Conservation (phyloP, 371 early-diverging fungal genomes). For the Scutellospora calospora region DNA sequence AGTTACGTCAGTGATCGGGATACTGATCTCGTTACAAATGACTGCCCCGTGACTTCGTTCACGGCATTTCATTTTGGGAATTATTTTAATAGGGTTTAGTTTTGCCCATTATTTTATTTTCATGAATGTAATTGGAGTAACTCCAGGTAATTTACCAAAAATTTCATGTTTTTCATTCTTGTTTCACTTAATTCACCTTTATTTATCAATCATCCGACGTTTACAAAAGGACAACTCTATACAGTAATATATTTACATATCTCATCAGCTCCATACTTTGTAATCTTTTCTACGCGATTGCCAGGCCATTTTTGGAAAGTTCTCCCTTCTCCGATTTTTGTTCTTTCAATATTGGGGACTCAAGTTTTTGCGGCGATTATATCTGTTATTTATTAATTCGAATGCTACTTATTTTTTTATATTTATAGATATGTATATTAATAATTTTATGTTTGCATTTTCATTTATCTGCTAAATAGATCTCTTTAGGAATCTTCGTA, state of each 20-base stretch:
- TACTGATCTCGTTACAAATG: too few relatives aligned
- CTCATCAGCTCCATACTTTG: slow-evolving; percentile 92
- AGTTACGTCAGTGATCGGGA: too few relatives aligned
- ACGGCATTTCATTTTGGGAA: slow-evolving; percentile 60
- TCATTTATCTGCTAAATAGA: slow-evolving; percentile 14
- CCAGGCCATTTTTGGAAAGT: slow-evolving; percentile 87
- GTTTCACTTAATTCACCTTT: too few relatives aligned
- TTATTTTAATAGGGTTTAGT: slow-evolving; percentile 69
- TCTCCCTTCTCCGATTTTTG: slow-evolving; percentile 84
- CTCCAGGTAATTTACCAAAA: not conserved
- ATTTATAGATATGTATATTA: too few relatives aligned
- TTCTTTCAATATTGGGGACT: slow-evolving; percentile 84
- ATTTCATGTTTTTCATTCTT: too few relatives aligned
- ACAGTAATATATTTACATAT: slow-evolving; percentile 89
- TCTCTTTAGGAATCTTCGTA: slow-evolving; percentile 72
- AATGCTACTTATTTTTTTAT: too few relatives aligned
- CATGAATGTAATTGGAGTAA: slow-evolving; percentile 53
- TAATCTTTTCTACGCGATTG: slow-evolving; percentile 93
- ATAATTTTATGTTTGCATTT: slow-evolving; percentile 62
- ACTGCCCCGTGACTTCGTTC: too few relatives aligned
- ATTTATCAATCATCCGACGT: not conserved
- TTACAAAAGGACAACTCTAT: slow-evolving; percentile 50
- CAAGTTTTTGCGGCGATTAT: slow-evolving; percentile 92
- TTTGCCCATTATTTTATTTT: slow-evolving; percentile 80
- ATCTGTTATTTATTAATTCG: slow-evolving; percentile 48